Percentiles rank a stretch among this genome's conserved stretches.
Conservation (phyloP, 2,329 filamentous ascomycete species). For the Colletotrichum tropicicola region DNA sequence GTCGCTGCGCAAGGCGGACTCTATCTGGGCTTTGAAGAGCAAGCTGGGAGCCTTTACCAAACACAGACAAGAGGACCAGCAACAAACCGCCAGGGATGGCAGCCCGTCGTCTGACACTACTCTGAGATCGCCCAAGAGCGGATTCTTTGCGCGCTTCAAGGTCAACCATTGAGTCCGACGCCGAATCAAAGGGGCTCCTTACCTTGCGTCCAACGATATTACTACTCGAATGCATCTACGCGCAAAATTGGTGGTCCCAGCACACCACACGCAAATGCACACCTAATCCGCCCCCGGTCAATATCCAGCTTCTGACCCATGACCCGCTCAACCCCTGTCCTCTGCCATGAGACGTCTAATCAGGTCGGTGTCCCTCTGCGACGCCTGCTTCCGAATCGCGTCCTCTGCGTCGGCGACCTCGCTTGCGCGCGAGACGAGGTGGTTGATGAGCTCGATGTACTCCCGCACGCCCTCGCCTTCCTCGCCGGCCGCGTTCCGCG, state of each 20-base stretch:
- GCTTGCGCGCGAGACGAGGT: constrained; percentile 51
- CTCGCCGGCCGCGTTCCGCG: constrained; percentile 58
- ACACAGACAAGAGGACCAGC: constrained; percentile 38
- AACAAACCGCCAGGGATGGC: constrained; percentile 15
- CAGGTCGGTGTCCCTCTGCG: constrained; percentile 56
- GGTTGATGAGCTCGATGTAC: constrained; percentile 65
- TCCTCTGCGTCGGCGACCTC: constrained; percentile 41
- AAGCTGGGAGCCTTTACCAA: constrained; percentile 47
- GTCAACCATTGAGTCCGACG: constrained; percentile 16
- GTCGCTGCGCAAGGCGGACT: constrained; percentile 54
- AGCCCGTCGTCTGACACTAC: constrained; percentile 32
- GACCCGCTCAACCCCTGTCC: constrained; percentile 43
- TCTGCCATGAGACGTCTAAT: constrained; percentile 59
- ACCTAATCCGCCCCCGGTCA: background rate
- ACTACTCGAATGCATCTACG: background rate
- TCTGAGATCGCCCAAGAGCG: constrained; percentile 39
- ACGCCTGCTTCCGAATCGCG: constrained; percentile 54
- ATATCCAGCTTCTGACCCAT: background rate
- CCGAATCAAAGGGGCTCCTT: background rate
- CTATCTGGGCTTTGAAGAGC: constrained; percentile 58
- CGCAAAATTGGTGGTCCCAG: background rate
- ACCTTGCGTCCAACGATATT: background rate
- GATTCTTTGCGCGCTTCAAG: constrained; percentile 56
- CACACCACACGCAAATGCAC: constrained; percentile 1
- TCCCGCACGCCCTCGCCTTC: constrained; percentile 68